Conservation (phyloP, 805 yeast genomes). For the Sungouiozyma intestinalis region DNA sequence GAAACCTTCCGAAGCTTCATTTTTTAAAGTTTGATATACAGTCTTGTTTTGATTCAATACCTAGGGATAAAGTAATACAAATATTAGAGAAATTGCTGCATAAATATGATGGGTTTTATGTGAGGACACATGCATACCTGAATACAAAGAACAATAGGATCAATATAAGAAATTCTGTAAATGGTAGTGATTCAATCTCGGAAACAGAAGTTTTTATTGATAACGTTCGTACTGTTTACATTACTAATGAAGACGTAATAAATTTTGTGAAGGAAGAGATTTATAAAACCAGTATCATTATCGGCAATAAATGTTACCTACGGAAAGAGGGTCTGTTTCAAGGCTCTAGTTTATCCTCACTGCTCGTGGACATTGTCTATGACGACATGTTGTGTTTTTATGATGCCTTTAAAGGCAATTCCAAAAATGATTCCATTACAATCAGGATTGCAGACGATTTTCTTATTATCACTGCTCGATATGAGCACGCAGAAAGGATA, state of each 20-base stretch:
- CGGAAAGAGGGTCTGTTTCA: conserved; percentile 70
- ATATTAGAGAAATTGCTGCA: conserved; percentile 20
- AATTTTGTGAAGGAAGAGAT: conserved; percentile 43
- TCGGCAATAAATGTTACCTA: conserved; percentile 30
- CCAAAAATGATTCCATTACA: conserved; percentile 6
- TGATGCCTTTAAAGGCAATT: conserved; percentile 20
- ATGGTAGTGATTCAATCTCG: conserved; percentile 9
- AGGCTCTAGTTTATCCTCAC: conserved; percentile 69
- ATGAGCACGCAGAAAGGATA: conserved; percentile 24
- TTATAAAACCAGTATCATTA: conserved; percentile 36
- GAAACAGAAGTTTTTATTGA: conserved; percentile 22
- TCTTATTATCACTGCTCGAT: conserved; percentile 46
- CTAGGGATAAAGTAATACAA: conserved; percentile 34
- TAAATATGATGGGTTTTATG: conserved; percentile 17
- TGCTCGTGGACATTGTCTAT: conserved; percentile 64
- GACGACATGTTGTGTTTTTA: conserved; percentile 42
- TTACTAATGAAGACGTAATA: conserved; percentile 37
- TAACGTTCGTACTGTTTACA: conserved; percentile 26
- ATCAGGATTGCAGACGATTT: conserved; percentile 81
- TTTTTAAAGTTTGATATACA: conserved; percentile 66
- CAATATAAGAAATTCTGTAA: conserved; percentile 11
- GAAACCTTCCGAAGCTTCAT: conserved; percentile 31
- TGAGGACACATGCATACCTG: conserved; percentile 17
- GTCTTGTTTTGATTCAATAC: conserved; percentile 67
- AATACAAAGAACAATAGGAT: conserved; percentile 12